Base-by-base conservation (phyloP, 495 filamentous ascomycete species). In the Tuber aestivum region DNA sequence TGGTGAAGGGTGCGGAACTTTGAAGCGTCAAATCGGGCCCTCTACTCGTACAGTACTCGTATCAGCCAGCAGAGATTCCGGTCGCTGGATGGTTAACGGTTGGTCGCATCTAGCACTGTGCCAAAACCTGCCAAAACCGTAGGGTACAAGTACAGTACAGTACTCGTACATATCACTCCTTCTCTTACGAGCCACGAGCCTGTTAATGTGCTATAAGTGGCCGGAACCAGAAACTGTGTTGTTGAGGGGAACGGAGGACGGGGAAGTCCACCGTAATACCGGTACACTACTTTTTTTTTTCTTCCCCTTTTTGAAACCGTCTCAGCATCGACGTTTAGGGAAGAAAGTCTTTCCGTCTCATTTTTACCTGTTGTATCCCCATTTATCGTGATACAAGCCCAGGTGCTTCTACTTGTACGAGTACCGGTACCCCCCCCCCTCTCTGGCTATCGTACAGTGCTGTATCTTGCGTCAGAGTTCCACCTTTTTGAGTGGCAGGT, bases 111-210 rank as follows among this genome's bases (percentile, higher is more conserved):
- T 32, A 16, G 56, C 3, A 10, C 48, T 56, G 48, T 56, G 9
- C 56, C n/a, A 32, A 65, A 65, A 32, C n/a, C n/a, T n/a, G n/a
- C n/a, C n/a, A n/a, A n/a, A n/a, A n/a, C n/a, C n/a, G n/a, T n/a
- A n/a, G n/a, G n/a, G n/a, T n/a, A n/a, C n/a, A n/a, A n/a, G n/a
- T n/a, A n/a, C n/a, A n/a, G n/a, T n/a, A n/a, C n/a, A n/a, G n/a
- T n/a, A n/a, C n/a, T 12, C 56, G 6, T 32, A 27, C 56, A 65
- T 8, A 61, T 65, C 32, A 65, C 56, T 32, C 56, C 56, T 61
- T 61, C 50, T 65, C n/a, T 65, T 65, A 32, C 56, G 56, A 32
- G 56, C 56, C 56, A 65, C 50, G n/a, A 27, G 50, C 50, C n/a
- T 27, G 12, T 10, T 0, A 32, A 32, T 56, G 56, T 16, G 56